Conservation (phyloP, 2,329 filamentous ascomycete species). For the Aspergillus spinulosporus region DNA sequence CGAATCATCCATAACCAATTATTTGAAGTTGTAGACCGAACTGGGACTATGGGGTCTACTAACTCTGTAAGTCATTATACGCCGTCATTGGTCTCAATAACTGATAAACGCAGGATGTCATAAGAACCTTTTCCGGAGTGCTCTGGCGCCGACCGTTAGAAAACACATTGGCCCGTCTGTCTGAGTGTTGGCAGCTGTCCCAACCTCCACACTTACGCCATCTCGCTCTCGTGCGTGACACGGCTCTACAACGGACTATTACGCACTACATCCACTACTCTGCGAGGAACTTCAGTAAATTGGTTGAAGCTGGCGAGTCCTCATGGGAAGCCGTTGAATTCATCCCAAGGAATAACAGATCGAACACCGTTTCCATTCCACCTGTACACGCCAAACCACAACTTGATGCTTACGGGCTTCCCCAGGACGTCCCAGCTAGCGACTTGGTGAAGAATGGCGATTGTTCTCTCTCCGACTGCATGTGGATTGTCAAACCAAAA, state of each 20-base stretch:
- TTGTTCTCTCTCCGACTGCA: conserved; percentile 45
- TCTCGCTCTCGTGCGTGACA: conserved; percentile 57
- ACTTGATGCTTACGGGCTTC: conserved; percentile 53
- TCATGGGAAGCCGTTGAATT: conserved; percentile 56
- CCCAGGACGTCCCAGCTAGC: conserved; percentile 31
- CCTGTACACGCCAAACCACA: conserved; percentile 35
- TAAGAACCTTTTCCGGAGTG: conserved; percentile 47
- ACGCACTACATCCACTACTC: conserved; percentile 59
- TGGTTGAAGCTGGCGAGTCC: conserved; percentile 52
- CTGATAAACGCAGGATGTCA: conserved; percentile 37
- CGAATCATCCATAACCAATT: conserved; percentile 54
- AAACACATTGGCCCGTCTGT: conserved; percentile 52
- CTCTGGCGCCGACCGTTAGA: conserved; percentile 59
- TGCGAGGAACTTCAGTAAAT: conserved; percentile 52
- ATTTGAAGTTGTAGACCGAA: conserved; percentile 49
- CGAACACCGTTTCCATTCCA: conserved; percentile 28
- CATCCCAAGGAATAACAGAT: conserved; percentile 34
- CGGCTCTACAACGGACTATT: conserved; percentile 48
- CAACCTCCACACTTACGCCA: conserved; percentile 60
- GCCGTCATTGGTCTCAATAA: too few relatives aligned
- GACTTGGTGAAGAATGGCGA: conserved; percentile 45
- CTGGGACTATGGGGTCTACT: conserved; percentile 53
- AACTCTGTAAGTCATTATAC: conserved; percentile 37
- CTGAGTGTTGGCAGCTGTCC: conserved; percentile 57
- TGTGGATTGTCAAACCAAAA: conserved; percentile 33